Evolutionary conservation across 2,329 filamentous ascomycete species (phyloP).

Genomic region (Colletotrichum cordylinicola): DNA sequence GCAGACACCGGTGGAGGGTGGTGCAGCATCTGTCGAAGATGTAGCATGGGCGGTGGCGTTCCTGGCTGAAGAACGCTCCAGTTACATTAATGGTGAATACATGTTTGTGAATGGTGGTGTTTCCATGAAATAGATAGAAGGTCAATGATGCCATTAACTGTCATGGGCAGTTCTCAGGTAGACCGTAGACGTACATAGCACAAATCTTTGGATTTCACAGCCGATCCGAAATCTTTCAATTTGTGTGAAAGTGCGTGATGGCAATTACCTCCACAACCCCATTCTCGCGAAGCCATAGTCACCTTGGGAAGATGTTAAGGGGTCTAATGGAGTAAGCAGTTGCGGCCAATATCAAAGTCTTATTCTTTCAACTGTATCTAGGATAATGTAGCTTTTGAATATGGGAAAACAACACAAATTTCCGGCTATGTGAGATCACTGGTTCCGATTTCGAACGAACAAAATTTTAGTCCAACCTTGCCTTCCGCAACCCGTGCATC

Average conservation of each 20-base stretch:
- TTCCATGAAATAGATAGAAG: not conserved
- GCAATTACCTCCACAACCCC: not conserved
- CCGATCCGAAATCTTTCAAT: not conserved
- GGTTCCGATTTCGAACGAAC: not conserved
- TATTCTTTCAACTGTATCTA: not conserved
- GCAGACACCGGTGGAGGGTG: conserved; percentile 45
- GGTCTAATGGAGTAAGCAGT: not conserved
- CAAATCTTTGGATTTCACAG: not conserved
- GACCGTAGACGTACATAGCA: not conserved
- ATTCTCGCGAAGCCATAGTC: not conserved
- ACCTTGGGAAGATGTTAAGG: not conserved
- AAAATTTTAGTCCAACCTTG: not conserved
- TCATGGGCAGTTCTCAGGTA: not conserved
- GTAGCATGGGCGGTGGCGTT: conserved; percentile 49
- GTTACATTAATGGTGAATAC: conserved; percentile 51
- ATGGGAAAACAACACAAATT: not conserved
- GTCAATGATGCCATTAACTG: not conserved
- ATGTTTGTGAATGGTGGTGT: conserved; percentile 32
- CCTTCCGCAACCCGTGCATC: not conserved
- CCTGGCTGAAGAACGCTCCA: conserved; percentile 46
- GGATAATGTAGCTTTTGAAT: not conserved
- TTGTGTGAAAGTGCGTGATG: not conserved
- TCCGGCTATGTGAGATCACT: not conserved
- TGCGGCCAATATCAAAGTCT: not conserved
- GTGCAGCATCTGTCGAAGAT: conserved; percentile 50